These are phyloP conservation scores for Xylaria sp. DNA, from an alignment of 2,329 filamentous ascomycete genomes.

Conservation along the genomic window DNA sequence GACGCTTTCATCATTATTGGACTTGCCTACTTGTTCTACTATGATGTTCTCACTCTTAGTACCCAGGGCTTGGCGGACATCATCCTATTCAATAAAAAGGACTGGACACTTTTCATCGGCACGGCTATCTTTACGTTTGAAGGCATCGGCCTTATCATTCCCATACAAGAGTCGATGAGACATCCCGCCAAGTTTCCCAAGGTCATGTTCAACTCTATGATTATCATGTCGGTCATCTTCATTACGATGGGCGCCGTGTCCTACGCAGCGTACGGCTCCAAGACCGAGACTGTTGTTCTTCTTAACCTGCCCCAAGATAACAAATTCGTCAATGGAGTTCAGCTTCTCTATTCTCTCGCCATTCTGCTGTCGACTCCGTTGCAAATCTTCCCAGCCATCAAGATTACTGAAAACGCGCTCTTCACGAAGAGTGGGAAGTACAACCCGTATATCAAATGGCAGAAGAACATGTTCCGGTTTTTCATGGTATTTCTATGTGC, in stretches of 20 bases:
- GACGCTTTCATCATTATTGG: constrained; percentile 95
- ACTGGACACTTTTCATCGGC: constrained; percentile 98
- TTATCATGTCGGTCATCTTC: constrained; percentile 93
- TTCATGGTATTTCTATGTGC: constrained; percentile 89
- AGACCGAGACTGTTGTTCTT: constrained; percentile 95
- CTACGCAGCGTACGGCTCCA: constrained; percentile 94
- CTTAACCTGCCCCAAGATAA: constrained; percentile 96
- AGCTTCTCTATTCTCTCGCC: constrained; percentile 97
- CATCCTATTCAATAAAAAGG: constrained; percentile 85
- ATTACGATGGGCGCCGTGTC: constrained; percentile 90
- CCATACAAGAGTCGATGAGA: constrained; percentile 97
- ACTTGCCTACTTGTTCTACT: constrained; percentile 94
- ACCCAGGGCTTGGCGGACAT: constrained; percentile 84
- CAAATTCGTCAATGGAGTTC: constrained; percentile 93
- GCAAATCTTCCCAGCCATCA: constrained; percentile 97
- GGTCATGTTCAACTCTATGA: constrained; percentile 90
- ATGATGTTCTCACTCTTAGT: constrained; percentile 86
- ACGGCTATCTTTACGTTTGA: constrained; percentile 99
- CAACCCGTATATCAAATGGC: constrained; percentile 99
- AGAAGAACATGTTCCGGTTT: constrained; percentile 98
- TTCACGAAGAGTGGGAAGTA: constrained; percentile 97
- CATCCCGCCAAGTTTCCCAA: constrained; percentile 88
- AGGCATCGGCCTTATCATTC: constrained; percentile 96
- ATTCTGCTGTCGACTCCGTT: constrained; percentile 94
- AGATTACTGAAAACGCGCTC: constrained; percentile 93